Percentiles rank a stretch among this genome's conserved stretches.
These are phyloP conservation scores for Tylopilus vinaceipallidus DNA, from an alignment of 768 basidiomycete species.

Conservation along the genomic window DNA sequence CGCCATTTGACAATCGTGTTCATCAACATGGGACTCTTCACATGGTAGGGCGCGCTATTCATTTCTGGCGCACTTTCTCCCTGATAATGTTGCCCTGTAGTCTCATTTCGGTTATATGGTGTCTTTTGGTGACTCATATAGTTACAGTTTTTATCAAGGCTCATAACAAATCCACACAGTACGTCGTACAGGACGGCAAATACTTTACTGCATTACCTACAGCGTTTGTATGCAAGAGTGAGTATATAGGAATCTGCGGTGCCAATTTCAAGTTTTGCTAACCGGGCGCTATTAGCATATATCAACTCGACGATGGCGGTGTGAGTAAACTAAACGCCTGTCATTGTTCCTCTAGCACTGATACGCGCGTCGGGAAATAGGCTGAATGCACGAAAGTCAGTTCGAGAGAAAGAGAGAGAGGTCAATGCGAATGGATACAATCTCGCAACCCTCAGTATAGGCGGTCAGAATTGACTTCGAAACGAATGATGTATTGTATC, in stretches of 20 bases:
- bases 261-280: neutral
- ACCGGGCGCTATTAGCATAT: neutral
- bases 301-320: conserved; percentile 2
- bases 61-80: too few relatives aligned
- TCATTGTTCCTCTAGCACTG: neutral
- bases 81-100: neutral
- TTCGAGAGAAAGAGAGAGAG: neutral
- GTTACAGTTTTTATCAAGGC: too few relatives aligned
- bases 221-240: conserved; percentile 5
- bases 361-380: neutral
- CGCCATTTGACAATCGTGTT: conserved; percentile 13
- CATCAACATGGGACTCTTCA: conserved; percentile 13
- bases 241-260: neutral
- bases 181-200: neutral
- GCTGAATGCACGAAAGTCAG: conserved; percentile 4
- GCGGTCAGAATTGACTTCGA: too few relatives aligned
- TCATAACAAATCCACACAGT: neutral
- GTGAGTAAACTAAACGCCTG: neutral
- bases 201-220: conserved; percentile 2
- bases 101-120: conserved; percentile 9
- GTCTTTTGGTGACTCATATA: neutral
- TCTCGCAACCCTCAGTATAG: neutral
- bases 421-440: neutral
- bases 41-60: conserved; percentile 2
- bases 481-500: too few relatives aligned